These are phyloP conservation scores for Penicillium pulvis DNA, from an alignment of 495 filamentous ascomycete species.

Conservation along the genomic window DNA sequence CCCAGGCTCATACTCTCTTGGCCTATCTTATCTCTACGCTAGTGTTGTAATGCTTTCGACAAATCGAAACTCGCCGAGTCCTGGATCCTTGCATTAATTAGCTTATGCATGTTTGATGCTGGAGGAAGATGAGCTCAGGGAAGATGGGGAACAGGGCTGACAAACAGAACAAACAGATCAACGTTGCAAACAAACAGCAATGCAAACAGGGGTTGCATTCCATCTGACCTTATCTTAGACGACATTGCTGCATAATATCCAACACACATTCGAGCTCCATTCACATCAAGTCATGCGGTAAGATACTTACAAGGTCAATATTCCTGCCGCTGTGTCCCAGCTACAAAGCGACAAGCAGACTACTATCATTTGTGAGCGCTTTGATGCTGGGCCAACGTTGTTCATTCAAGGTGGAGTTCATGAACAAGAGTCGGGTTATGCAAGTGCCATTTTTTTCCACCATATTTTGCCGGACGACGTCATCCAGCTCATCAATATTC, in stretches of 20 bases:
- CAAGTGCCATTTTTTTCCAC: too few species aligned
- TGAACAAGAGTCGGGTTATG: neutral
- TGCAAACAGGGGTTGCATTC: too few species aligned
- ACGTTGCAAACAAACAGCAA: too few species aligned
- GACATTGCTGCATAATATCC: too few species aligned
- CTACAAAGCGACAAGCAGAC: neutral
- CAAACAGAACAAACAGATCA: too few species aligned
- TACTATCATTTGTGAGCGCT: neutral
- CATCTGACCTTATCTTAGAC: too few species aligned
- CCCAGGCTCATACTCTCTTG: neutral
- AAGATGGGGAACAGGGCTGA: too few species aligned
- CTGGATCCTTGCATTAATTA: too few species aligned
- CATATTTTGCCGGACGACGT: too few species aligned
- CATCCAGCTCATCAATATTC: neutral
- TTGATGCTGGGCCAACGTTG: neutral
- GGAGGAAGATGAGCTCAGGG: too few species aligned
- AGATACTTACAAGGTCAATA: neutral
- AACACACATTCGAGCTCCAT: neutral
- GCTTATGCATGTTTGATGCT: too few species aligned
- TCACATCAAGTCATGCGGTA: neutral
- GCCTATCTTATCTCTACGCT: neutral
- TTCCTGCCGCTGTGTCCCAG: neutral
- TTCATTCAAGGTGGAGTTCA: neutral
- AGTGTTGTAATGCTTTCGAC: neutral
- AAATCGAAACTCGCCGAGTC: neutral